Conservation (phyloP, 2,329 filamentous ascomycete species). For the Lachnellula hyalina region DNA sequence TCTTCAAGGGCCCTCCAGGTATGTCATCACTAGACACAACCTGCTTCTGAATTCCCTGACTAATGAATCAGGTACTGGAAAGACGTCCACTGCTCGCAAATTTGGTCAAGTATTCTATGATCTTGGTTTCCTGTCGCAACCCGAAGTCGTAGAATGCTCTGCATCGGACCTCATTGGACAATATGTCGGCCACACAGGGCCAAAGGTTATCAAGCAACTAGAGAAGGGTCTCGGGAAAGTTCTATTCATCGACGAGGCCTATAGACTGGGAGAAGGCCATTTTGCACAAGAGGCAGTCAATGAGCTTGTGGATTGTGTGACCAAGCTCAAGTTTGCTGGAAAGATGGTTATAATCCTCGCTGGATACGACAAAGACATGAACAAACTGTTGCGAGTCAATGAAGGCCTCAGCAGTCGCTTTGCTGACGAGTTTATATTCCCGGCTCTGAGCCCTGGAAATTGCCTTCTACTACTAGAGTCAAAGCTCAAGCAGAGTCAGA, state of each 20-base stretch:
- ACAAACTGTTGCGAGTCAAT: constrained; percentile 46
- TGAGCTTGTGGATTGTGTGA: constrained; percentile 54
- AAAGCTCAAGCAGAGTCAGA: constrained; percentile 30
- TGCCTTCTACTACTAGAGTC: constrained; percentile 36
- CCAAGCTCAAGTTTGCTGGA: constrained; percentile 41
- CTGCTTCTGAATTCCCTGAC: constrained; percentile 35
- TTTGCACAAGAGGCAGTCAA: constrained; percentile 63
- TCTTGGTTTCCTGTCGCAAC: constrained; percentile 59
- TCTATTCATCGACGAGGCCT: constrained; percentile 55
- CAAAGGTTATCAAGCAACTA: constrained; percentile 55
- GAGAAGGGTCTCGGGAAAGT: constrained; percentile 49
- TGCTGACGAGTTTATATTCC: constrained; percentile 44
- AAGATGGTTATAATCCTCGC: constrained; percentile 54
- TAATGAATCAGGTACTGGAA: constrained; percentile 53
- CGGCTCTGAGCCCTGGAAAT: constrained; percentile 29
- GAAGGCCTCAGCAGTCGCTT: constrained; percentile 51
- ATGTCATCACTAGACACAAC: constrained; percentile 55
- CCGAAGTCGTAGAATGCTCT: constrained; percentile 60
- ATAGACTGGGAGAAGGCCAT: constrained; percentile 44
- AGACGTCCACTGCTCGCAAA: constrained; percentile 66
- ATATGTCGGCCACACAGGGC: constrained; percentile 65
- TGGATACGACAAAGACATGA: constrained; percentile 52
- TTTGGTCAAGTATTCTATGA: constrained; percentile 74
- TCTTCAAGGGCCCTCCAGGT: constrained; percentile 52
- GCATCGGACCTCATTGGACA: constrained; percentile 64